These are phyloP conservation scores for Kwoniella europaea DNA, from an alignment of 768 basidiomycete species.

Conservation along the genomic window DNA sequence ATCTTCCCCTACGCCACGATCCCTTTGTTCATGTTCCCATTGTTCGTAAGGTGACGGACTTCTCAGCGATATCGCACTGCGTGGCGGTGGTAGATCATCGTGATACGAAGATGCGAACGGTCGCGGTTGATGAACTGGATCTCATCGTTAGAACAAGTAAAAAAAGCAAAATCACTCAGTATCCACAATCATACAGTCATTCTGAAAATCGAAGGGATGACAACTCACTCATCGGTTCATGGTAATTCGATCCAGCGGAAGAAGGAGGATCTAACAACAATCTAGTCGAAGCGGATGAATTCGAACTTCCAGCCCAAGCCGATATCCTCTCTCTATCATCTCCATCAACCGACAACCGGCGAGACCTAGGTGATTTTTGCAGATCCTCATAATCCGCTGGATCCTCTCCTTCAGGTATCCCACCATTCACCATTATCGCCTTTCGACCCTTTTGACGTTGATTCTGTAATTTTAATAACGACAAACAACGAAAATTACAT, in stretches of 20 bases:
- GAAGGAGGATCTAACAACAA: conserved; percentile 12
- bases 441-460: conserved; percentile 32
- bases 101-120: background rate
- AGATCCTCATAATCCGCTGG: conserved; percentile 30
- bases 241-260: background rate
- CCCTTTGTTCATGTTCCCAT: background rate
- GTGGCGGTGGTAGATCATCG: background rate
- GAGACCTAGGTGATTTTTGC: conserved; percentile 24
- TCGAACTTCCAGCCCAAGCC: conserved; percentile 17
- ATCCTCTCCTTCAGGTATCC: conserved; percentile 31
- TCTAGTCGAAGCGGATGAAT: conserved; percentile 6
- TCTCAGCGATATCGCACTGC: background rate
- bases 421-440: conserved; percentile 19
- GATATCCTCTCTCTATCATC: conserved; percentile 20
- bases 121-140: conserved; percentile 8
- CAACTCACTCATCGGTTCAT: conserved; percentile 14
- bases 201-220: background rate
- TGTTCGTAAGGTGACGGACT: conserved; percentile 8
- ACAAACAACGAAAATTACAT: background rate
- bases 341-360: conserved; percentile 16
- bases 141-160: background rate
- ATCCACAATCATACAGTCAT: background rate
- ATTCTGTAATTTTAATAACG: conserved; percentile 16
- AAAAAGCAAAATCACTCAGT: background rate
- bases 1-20: background rate